Evolutionary conservation across 1,284 basidiomycete species (phyloP), one percentile per base, ranked within the genome.

Genomic region (Rhodotorula mucilaginosa): DNA sequence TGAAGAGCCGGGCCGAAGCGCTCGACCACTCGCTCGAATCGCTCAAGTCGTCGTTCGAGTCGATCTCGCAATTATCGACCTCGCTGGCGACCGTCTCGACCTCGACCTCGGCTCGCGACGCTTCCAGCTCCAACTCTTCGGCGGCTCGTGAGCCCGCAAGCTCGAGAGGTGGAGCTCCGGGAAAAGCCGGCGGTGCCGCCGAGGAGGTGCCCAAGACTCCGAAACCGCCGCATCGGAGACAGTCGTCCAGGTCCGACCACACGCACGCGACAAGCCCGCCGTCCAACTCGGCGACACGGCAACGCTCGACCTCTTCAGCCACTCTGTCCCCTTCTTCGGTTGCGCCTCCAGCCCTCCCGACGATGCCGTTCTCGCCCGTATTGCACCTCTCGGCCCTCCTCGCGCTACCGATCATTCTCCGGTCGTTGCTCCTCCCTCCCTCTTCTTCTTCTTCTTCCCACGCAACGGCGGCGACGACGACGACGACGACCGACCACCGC

Each of bases 11-110:
- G 15, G 90, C 92, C 1, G 91, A 93, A 80, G 87, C 87, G 64
- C 85, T 93, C 15, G 91, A 93, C 78, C 84, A 85, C 3, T 90
- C 92, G 78, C 84, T 93, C n/a, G 91, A 93, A 77, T 84, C 88
- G 31, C 85, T 93, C 60, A 86, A 87, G 79, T 86, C 84, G 29
- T 90, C 91, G 0, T 92, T 93, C 79, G 90, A 89, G 21, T 89
- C 91, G 76, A 93, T 93, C 60, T 92, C 91, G 13, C 84, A 91
- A 56, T 83, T 93, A 19, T 86, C 87, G 8, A 84, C 88, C 0
- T 88, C 92, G 74, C 86, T 91, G 21, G 84, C 88, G 23, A 34
- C 64, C 10, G 6, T 60, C 12, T 52, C 59, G 21, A 21, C 57
- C 31, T 44, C 56, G 23, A 34, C 54, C 26, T 47, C 48, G 5